Conservation (phyloP, 75 land plant species). For the Cunninghamia lanceolata region DNA sequence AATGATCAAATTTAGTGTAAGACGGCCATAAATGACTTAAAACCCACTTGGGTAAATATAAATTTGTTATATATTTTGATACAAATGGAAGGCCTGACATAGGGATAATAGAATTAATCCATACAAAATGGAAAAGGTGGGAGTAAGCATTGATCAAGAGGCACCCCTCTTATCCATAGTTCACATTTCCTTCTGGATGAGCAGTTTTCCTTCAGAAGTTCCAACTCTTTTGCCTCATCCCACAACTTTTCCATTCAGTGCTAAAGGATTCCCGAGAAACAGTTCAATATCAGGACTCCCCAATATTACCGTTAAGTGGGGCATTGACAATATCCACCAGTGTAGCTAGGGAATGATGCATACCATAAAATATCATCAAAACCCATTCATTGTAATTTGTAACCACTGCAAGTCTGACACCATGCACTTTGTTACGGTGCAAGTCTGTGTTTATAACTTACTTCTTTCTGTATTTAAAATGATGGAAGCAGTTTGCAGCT, state of each 20-base stretch:
- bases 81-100: background rate
- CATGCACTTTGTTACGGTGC: background rate
- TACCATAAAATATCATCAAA: background rate
- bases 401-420: background rate
- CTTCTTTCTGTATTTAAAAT: background rate
- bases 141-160: background rate
- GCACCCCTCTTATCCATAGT: background rate
- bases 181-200: background rate
- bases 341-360: background rate
- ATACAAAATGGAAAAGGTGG: background rate
- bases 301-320: background rate
- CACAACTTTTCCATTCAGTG: background rate
- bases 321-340: background rate
- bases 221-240: background rate
- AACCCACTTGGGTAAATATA: background rate
- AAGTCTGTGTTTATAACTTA: background rate
- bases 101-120: background rate
- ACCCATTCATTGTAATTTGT: background rate
- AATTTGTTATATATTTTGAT: background rate
- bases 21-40: background rate
- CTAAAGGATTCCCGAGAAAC: background rate
- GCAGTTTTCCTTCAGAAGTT: background rate
- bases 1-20: background rate
- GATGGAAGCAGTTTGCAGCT: constrained; percentile 6
- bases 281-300: background rate